A percentile compares a stretch with the other conserved stretches of the same genome.
Evolutionary conservation across 2,329 filamentous ascomycete species (phyloP).

Genomic region (Diaporthe citrichinensis): DNA sequence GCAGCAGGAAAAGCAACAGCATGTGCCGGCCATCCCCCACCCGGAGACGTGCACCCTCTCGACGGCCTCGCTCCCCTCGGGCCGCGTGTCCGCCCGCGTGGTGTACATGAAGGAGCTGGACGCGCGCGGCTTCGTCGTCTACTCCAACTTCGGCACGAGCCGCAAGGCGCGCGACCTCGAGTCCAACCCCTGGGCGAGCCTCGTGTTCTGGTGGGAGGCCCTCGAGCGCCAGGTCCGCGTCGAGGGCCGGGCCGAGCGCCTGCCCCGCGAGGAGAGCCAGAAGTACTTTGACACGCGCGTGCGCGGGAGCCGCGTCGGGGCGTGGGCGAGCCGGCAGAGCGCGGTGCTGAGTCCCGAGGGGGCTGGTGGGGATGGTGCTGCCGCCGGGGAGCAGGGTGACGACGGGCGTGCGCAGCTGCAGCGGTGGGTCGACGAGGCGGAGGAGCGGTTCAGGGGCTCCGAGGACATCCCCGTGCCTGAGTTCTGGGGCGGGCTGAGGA

Average conservation of each 20-base stretch:
- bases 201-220: conserved; percentile 93
- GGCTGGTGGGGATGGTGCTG: conserved; percentile 39
- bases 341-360: conserved; percentile 69
- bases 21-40: conserved; percentile 73
- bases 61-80: conserved; percentile 86
- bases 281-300: conserved; percentile 77
- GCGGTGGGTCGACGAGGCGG: conserved; percentile 80
- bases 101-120: conserved; percentile 98
- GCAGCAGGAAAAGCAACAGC: conserved; percentile 47
- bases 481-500: conserved; percentile 93
- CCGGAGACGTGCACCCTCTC: conserved; percentile 92
- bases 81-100: conserved; percentile 85
- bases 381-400: conserved; percentile 59
- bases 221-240: conserved; percentile 92
- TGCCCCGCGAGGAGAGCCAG: conserved; percentile 80
- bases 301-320: conserved; percentile 86
- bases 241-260: conserved; percentile 80
- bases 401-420: conserved; percentile 83
- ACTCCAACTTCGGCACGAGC: conserved; percentile 91
- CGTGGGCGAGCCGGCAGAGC: conserved; percentile 94
- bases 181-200: conserved; percentile 81
- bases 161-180: conserved; percentile 77
- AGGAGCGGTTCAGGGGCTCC: conserved; percentile 79
- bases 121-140: conserved; percentile 85
- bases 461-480: conserved; percentile 90